Evolutionary conservation across 2,329 filamentous ascomycete species (phyloP), one percentile per base, ranked within the genome.

Genomic region (Neurospora sp.): DNA sequence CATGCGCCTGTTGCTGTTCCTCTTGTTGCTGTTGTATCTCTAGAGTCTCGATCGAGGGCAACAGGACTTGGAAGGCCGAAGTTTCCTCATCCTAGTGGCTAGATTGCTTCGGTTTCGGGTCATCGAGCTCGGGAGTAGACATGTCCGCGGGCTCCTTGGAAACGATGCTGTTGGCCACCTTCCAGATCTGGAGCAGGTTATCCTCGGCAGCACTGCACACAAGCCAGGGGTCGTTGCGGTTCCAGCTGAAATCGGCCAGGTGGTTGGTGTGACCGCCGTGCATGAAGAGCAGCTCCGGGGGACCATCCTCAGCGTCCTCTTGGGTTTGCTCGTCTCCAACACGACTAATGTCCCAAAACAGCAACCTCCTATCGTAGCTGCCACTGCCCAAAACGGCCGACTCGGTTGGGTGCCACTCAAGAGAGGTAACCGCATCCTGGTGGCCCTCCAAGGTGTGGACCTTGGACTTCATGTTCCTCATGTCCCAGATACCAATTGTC

Each of bases 221-320:
- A 69, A 97, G 88, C 96, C 96, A 99, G 4, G 95, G 94, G 77
- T 97, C 93, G 78, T 97, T 97, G 75, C 89, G 88, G 81, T 99
- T 99, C 95, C 95, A 99, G 81, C 91, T 95, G 78, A 99, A 99
- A 81, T 99, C 96, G 41, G 92, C 93, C 72, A 99, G 88, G 74
- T 96, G 91, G 81, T 97, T 97, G 11, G 96, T 99, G 83, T 99
- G 96, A 39, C 96, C 96, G 72, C 96, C 96, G 77, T 99, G 96
- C 94, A 99, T 98, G 82, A 99, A 99, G 1, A 99, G 83, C 91
- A 99, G 85, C 81, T 99, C 96, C 68, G 96, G 95, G 1, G 94
- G 92, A 0, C 96, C 96, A 78, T 99, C 96, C 75, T 98, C 95
- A 67, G 91, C 91, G 80, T 99, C 96, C 74, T 99, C 96, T 2